Conservation (phyloP, 2,329 filamentous ascomycete genomes). For the Stromatinia cepivora region DNA sequence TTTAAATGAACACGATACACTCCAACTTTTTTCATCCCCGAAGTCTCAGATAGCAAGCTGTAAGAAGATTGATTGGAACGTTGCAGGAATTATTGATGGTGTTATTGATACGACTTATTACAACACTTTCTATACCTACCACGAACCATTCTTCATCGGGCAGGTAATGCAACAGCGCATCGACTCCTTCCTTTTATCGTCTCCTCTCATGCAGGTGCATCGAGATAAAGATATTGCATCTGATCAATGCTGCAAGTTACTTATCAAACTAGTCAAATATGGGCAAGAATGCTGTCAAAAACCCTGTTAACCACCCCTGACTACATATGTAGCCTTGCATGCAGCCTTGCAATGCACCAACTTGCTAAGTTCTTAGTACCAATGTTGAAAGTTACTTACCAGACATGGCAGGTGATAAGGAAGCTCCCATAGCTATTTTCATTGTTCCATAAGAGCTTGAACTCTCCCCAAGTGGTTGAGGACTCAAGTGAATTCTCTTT, state of each 20-base stretch:
- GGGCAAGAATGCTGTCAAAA: slow-evolving; percentile 4
- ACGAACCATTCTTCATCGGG: slow-evolving; percentile 16
- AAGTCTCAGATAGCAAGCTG: slow-evolving; percentile 5
- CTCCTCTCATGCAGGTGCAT: background rate
- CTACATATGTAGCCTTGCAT: slow-evolving; percentile 11
- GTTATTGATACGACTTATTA: slow-evolving; percentile 1
- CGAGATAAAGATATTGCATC: slow-evolving; percentile 8
- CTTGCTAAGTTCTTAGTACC: background rate
- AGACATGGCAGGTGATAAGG: slow-evolving; percentile 18
- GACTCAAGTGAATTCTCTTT: slow-evolving; percentile 9
- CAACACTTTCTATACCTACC: background rate
- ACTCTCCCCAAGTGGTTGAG: slow-evolving; percentile 3
- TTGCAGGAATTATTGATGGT: slow-evolving; percentile 5
- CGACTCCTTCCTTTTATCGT: slow-evolving; percentile 17
- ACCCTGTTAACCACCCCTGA: slow-evolving; percentile 11
- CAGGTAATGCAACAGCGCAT: slow-evolving; percentile 17
- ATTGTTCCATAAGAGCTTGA: slow-evolving; percentile 17
- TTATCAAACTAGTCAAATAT: slow-evolving; percentile 2
- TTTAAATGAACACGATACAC: slow-evolving; percentile 2
- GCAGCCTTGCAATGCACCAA: background rate
- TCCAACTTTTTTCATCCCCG: background rate
- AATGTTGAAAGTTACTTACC: background rate
- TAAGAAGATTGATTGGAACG: background rate
- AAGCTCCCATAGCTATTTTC: slow-evolving; percentile 17
- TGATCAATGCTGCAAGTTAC: slow-evolving; percentile 12